Evolutionary conservation across 495 filamentous ascomycete species (phyloP).

Genomic region (Penicillium lagena): DNA sequence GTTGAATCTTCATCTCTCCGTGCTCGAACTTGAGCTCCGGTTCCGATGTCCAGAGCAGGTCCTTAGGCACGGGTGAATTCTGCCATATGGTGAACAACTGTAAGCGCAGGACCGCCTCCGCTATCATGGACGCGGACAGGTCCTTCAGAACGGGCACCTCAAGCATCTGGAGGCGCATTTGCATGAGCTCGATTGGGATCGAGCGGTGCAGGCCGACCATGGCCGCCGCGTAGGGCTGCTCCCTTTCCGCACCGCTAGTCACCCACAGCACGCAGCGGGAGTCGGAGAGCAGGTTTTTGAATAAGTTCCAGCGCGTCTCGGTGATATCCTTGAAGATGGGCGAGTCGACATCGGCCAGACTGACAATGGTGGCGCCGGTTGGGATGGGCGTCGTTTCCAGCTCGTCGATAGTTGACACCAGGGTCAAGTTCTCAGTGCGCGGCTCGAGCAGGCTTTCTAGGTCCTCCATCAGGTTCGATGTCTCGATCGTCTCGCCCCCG

Average conservation of each 20-base stretch:
- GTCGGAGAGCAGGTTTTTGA: constrained; percentile 23
- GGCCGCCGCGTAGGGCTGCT: too few species aligned
- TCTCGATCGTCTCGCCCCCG: constrained; percentile 11
- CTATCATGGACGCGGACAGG: too few species aligned
- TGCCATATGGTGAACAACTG: constrained; percentile 13
- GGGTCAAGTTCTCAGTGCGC: constrained; percentile 4
- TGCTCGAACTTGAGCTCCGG: constrained; percentile 18
- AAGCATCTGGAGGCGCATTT: too few species aligned
- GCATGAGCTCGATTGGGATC: too few species aligned
- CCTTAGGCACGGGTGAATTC: constrained; percentile 4
- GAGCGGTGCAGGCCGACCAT: too few species aligned
- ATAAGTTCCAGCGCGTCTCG: constrained; percentile 2
- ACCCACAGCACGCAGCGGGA: constrained; percentile 37
- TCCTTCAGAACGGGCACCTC: too few species aligned
- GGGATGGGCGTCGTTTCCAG: constrained; percentile 4
- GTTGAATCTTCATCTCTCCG: constrained; percentile 22
- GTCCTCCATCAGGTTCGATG: constrained; percentile 3
- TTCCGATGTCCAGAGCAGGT: constrained; percentile 14
- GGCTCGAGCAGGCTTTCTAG: constrained; percentile 4
- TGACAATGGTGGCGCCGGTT: constrained; percentile 30
- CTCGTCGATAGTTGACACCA: constrained; percentile 9
- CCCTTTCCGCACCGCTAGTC: constrained; percentile 12
- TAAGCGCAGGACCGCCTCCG: constrained; percentile 11
- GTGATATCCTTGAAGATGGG: constrained; percentile 34
- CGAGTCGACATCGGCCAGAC: constrained; percentile 37